Evolutionary conservation across 1,139 yeast species (phyloP), one percentile per base, ranked within the genome.

Genomic region (Blastobotrys illinoisensis): DNA sequence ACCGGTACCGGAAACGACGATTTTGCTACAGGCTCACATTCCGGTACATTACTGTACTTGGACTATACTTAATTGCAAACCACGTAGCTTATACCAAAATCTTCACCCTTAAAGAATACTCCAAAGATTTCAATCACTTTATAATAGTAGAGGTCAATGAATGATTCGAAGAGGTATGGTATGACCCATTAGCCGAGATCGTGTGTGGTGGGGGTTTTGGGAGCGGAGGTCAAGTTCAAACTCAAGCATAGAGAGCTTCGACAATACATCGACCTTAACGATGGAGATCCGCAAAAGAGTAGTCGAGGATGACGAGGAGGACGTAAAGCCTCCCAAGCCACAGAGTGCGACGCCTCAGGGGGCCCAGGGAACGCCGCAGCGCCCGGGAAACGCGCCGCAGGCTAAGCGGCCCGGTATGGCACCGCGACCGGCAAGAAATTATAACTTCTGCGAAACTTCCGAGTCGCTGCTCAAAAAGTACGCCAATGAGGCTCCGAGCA

Each of bases 381-480:
- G 40, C 5, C 7, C 40, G 40, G 16, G 16, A 14, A 32, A 32
- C 40, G 16, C 40, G 40, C 40, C 40, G 16, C 48, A 26, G 53
- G 49, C 46, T 20, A 48, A 50, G 20, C 28, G 26, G 44, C 32
- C 50, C 28, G 24, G 24, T 23, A 19, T 52, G 9, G 50, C 50
- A 24, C 40, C 40, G 40, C 40, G 40, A n/a, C 40, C 40, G 16
- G 11, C 11, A 49, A 54, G 56, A 40, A 53, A 52, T 43, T 63
- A 62, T 49, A 58, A 60, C 44, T 70, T 71, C 55, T 83, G 87
- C 13, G 88, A 86, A 61, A 83, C 91, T 3, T 74, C 88, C 9
- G 86, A 82, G 58, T 88, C 85, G 50, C 78, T 93, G n/a, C 72
- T 93, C 61, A 79, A 81, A 57, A 91, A 90, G 67, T 90, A 85